Base-by-base conservation (phyloP, 192 early-diverging fungal genomes). In the Funneliformis mosseae region DNA sequence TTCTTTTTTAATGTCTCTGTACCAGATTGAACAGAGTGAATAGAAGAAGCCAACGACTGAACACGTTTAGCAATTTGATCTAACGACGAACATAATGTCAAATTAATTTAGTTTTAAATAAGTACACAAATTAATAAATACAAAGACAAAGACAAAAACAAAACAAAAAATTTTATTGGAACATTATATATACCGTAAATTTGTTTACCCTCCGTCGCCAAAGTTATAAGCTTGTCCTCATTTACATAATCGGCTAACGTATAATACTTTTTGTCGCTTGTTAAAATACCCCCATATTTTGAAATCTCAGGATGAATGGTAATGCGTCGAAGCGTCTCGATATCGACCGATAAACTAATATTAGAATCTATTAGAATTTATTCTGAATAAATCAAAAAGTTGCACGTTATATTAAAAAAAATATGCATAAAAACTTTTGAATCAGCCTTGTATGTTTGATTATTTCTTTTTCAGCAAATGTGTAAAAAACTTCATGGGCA, bases 271-370 rank as follows among this genome's bases (percentile, higher is more conserved):
- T 64, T 66, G 12, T 42, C 12, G 7, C 25, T 12, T 7, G 23
- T 23, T 42, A 28, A 1, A 27, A 43, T 38, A 6, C 64, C 33
- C 6, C 43, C 79, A 6, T 74, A 39, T 16, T 80, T 82, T 11
- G 88, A 72, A 11, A 88, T 43, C 16, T 73, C 79, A 10, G 88
- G 83, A 68, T 90, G 89, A 1, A 90, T 84, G 38, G 76, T 81
- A 62, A 89, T 88, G 59, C 80, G 80, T 18, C 84, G 84, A 6
- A 90, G 76, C 1, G 83, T 81, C 5, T 83, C 84, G 21, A 88
- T 42, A 63, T 89, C 85, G 10, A 74, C 80, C 12, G 87, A 77
- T 38, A 87, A 81, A 11, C 82, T 86, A 43, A 77, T 10, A 42
- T 69, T 38, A 39, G 48, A 43, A 78, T 43, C n/a, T 33, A 33